Evolutionary conservation across 441 rosid species (phyloP), one percentile per base, ranked within the genome.

Genomic region (Bocquillonia castaneifolia): DNA sequence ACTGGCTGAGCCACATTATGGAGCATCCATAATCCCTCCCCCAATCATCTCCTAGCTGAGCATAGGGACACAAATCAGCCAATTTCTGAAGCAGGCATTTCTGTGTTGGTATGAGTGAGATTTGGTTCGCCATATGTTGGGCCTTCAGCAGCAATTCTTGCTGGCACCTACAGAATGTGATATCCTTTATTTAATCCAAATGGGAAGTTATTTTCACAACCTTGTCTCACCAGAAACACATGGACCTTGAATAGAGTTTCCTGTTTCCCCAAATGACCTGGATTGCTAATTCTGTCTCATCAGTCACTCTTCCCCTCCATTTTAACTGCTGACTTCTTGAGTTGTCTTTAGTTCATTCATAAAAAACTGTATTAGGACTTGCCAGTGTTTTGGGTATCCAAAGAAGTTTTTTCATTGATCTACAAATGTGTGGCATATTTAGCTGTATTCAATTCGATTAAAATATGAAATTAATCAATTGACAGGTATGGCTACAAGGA

Each of bases 401-500:
- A 25, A 29, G 29, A 56, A 47, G 26, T 22, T 15, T 28, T 36
- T 55, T 37, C 6, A 14, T 52, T 36, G 10, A 44, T 71, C 42
- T 36, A 18, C 28, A 53, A 57, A 6, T 22, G 8, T 44, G n/a
- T 48, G 9, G 18, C 59, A 12, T 45, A 9, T 12, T 17, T 51
- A 20, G 59, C n/a, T 54, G n/a, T 58, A 55, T 48, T 56, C 51
- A 39, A n/a, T 62, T 66, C 25, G 31, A 55, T 57, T 68, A 40
- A 26, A 69, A 63, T 32, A 36, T 73, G 26, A 54, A 64, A 55
- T 44, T 63, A 18, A 64, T 72, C 44, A 13, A 51, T 74, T 66
- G 63, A 67, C 84, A 94, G 99, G 84, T 94, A 94, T 71, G 98
- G 98, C 73, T 94, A 94, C 79, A 92, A 94, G 76, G 99, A 94